Evolutionary conservation across 306 rosid species (phyloP), one percentile per base, ranked within the genome.

Genomic region (Trifolium repens): DNA sequence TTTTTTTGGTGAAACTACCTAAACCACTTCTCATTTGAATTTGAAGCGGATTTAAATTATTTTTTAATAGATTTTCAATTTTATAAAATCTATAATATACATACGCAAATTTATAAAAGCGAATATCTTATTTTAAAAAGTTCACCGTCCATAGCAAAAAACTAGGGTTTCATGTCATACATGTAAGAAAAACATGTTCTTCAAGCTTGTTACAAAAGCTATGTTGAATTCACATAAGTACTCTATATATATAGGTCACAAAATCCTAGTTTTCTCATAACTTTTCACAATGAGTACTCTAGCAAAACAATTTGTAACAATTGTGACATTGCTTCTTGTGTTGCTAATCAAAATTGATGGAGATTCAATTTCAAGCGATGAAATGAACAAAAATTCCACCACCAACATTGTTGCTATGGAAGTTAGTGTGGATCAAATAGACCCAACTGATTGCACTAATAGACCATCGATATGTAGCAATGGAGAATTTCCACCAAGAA

Each of bases 131-230:
- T 32, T 32, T 30, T 0, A 32, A 32, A 32, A 39, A 39, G 42
- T 8, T 39, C 42, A 39, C 42, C 42, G 42, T 39, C 42, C 9
- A 39, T 1, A 39, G 2, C 42, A 39, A 7, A 39, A 39, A 39
- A 6, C 2, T 1, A 39, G 42, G 42, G 15, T 49, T 2, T 0
- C 8, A 49, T 27, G 14, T 27, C 27, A 55, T 42, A 8, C 85
- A 47, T 54, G 87, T 70, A 72, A 77, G 82, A 75, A 85, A 87
- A 85, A 55, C 89, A 82, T 79, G 72, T 61, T 60, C 62, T 19
- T 16, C 32, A 9, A 39, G 17, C 67, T 32, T 69, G 35, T 71
- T 37, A 62, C 19, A 72, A 22, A 66, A 52, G 44, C 4, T 35
- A 62, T 52, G 2, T 52, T 39, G 9, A 39, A 7, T 52, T 49